phyloP scores from a whole-genome alignment of 345 rosid genomes.

The Chamaenerion angustifolium region DNA sequence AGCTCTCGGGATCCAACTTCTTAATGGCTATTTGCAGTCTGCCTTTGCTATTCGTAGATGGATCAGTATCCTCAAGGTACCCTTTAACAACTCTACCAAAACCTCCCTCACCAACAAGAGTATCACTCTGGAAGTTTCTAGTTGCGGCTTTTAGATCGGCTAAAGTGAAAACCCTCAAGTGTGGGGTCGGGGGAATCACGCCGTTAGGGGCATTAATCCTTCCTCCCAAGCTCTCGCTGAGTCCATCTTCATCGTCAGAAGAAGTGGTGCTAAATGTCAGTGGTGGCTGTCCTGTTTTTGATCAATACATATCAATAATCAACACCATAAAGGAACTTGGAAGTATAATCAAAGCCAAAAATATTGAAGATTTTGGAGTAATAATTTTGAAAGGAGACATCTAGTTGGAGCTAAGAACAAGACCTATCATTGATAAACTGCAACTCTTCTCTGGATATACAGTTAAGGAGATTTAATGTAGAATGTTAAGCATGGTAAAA shows the following conservation, averaged over 20 bases:
- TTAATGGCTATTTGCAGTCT: not conserved
- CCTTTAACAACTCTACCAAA: slow-evolving; percentile 8
- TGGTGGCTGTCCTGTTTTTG: not conserved
- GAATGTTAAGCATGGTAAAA: too few relatives aligned
- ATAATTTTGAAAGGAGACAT: too few relatives aligned
- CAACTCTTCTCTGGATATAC: too few relatives aligned
- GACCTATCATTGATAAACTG: too few relatives aligned
- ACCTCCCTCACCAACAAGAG: slow-evolving; percentile 4
- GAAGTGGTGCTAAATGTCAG: not conserved
- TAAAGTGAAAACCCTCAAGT: slow-evolving; percentile 1
- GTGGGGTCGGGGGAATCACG: not conserved
- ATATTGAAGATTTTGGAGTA: too few relatives aligned
- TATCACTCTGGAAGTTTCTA: not conserved
- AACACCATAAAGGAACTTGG: not conserved
- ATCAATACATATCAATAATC: too few relatives aligned
- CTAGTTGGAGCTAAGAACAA: too few relatives aligned
- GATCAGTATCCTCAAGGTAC: not conserved
- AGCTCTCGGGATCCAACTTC: not conserved
- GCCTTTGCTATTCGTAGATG: not conserved
- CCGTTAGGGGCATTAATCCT: too few relatives aligned
- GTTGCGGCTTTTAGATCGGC: slow-evolving; percentile 4
- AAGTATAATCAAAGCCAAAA: not conserved
- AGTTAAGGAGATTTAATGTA: too few relatives aligned
- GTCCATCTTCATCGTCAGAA: not conserved
- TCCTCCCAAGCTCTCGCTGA: slow-evolving; percentile 4